Base-by-base conservation (phyloP, 306 rosid species). In the Mucuna pruriens region DNA sequence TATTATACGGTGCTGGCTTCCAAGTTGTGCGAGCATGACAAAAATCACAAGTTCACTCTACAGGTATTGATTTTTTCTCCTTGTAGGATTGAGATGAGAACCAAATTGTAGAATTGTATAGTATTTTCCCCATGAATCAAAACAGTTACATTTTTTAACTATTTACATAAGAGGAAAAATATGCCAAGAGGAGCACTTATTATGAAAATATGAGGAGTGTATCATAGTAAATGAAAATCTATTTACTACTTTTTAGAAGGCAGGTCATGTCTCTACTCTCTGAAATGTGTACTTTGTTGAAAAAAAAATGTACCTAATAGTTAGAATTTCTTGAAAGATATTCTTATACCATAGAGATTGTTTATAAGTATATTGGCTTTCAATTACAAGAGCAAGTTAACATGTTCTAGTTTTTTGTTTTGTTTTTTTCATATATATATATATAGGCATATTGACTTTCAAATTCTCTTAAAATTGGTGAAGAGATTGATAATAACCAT, bases 11-110 rank as follows among this genome's bases (percentile, higher is more conserved):
- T 88, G 63, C 88, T 95, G 66, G 98, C 99, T 84, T 76, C 93
- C 77, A 95, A 90, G 85, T 84, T 95, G 90, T 95, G 99, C 9
- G 95, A 87, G 83, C 94, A 93, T 87, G 98, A 95, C 75, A 95
- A 93, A 84, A 93, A 91, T 85, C 98, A 95, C 86, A 95, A 91
- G 86, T 93, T 95, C 74, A 95, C 99, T 22, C 87, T 95, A 31
- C 97, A 95, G 97, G 98, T 95, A 84, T 60, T 69, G 45, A 44
- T 72, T 70, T 60, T 55, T 9, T 85, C n/a, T 54, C 31, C 48
- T 46, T 29, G 12, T 34, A 29, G 42, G 68, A 52, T 71, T 36
- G 36, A 45, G 72, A 70, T 70, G 52, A 40, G 33, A 44, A 58
- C 58, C 54, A 20, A 55, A 22, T 78, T 65, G 2, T 46, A 38